Base-by-base conservation (phyloP, 768 basidiomycete genomes). In the Sutorius australiensis region DNA sequence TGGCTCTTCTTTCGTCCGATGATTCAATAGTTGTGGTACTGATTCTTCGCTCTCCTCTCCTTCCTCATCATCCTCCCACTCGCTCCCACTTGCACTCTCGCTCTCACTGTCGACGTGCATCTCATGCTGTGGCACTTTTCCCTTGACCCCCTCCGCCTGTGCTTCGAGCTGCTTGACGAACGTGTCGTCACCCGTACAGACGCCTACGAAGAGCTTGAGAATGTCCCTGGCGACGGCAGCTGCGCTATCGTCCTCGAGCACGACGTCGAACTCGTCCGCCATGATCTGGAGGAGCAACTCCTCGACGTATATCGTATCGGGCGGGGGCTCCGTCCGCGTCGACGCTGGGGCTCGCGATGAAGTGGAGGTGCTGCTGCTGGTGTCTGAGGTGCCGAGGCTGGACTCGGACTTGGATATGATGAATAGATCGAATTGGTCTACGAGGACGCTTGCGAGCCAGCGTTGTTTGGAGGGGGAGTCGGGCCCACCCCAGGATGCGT, bases 401-500 rank as follows among this genome's bases (percentile, higher is more conserved):
- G 4, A 24, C 24, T 24, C 4, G 24, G 24, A 24, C 24, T 2
- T 4, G 24, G 24, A 24, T 4, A 16, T 36, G 56, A 73, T 54
- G 54, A 78, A 77, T 43, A 77, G 68, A 61, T 89, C 86, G 65
- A 92, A 91, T 7, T 85, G 79, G 67, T 94, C 86, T 59, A 91
- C 86, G 64, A 94, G 77, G 37, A 81, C 80, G 6, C 86, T 84
- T 11, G 89, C 89, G 16, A 97, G 77, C 90, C 92, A 95, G 19
- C 82, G 87, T 42, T 86, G 83, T 72, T 95, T 97, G n/a, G 73
- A 74, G 6, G 69, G 64, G 10, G 80, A 80, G 27, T 82, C 81
- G 17, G 87, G 80, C 3, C 93, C 93, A 27, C 94, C 95, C 93
- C 93, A 95, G 57, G 75, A 72, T 61, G 93, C 82, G 57, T 87